phyloP scores from a whole-genome alignment of 2,329 filamentous ascomycete genomes.

The Aureobasidium lini region DNA sequence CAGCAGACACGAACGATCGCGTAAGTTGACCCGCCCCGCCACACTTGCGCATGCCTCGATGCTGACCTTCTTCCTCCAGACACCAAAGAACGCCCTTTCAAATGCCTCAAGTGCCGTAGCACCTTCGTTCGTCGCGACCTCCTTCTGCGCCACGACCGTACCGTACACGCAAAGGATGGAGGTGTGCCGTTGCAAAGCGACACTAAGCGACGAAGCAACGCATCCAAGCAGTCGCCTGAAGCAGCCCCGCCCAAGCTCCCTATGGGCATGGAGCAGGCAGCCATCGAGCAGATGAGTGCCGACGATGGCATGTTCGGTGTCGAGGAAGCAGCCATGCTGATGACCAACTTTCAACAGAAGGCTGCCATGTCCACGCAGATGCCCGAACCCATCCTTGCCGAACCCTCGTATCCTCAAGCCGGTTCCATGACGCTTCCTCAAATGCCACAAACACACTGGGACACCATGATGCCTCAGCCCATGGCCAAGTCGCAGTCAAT shows the following conservation, averaged over 20 bases:
- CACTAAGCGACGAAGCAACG: constrained; percentile 65
- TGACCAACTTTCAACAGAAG: constrained; percentile 97
- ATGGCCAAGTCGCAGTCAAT: constrained; percentile 53
- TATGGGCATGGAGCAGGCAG: constrained; percentile 74
- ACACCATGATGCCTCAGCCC: constrained; percentile 61
- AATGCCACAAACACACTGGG: constrained; percentile 87
- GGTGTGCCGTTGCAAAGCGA: constrained; percentile 90
- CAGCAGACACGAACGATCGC: constrained; percentile 92
- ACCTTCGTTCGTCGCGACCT: constrained; percentile 97
- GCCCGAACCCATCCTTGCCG: constrained; percentile 62
- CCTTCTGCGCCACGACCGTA: constrained; percentile 92
- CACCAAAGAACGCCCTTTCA: constrained; percentile 97
- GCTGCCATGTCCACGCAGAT: constrained; percentile 64
- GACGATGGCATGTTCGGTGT: constrained; percentile 90
- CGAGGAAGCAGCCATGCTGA: constrained; percentile 96
- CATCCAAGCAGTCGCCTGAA: constrained; percentile 53
- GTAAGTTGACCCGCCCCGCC: constrained; percentile 55
- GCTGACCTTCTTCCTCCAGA: constrained; percentile 47
- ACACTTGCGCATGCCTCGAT: not conserved
- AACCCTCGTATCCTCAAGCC: constrained; percentile 58
- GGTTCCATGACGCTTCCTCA: constrained; percentile 76
- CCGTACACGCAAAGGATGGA: constrained; percentile 96
- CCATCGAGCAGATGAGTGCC: constrained; percentile 87
- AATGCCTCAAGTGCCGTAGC: constrained; percentile 95
- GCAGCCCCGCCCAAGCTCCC: constrained; percentile 65